Conservation (phyloP, 441 rosid species). For the Jatropha multifida region DNA sequence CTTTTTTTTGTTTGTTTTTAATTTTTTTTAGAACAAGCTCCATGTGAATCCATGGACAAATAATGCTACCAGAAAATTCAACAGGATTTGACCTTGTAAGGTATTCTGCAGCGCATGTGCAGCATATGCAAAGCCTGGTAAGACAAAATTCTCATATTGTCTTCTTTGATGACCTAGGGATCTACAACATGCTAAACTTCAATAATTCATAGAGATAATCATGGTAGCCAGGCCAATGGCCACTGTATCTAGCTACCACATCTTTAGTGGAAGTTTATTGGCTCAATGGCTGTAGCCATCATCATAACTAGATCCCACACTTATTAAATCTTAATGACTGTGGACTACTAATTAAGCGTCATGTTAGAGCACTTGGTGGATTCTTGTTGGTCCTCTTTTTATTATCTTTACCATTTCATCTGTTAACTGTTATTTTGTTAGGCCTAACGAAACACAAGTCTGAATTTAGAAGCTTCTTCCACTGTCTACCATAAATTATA, state of each 20-base stretch:
- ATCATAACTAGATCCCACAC: constrained; percentile 3
- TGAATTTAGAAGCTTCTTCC: constrained; percentile 9
- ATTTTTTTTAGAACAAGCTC: neutral
- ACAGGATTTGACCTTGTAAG: constrained; percentile 25
- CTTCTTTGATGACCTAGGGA: constrained; percentile 19
- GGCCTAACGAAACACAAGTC: neutral
- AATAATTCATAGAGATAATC: constrained; percentile 8
- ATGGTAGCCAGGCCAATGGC: constrained; percentile 18
- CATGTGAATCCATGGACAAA: constrained; percentile 22
- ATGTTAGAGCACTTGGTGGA: constrained; percentile 12
- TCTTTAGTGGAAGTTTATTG: constrained; percentile 27
- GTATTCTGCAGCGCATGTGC: constrained; percentile 7
- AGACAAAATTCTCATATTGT: constrained; percentile 17
- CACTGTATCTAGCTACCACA: constrained; percentile 11
- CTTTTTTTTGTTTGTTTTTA: neutral
- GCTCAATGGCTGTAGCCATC: constrained; percentile 32
- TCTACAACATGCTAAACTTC: constrained; percentile 15
- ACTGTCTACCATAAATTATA: neutral
- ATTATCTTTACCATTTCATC: neutral
- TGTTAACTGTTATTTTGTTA: neutral
- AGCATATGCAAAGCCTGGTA: constrained; percentile 8
- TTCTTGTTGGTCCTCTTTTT: constrained; percentile 4
- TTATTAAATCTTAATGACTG: constrained; percentile 20
- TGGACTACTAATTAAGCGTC: neutral
- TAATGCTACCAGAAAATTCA: constrained; percentile 23